A percentile compares a stretch with the other conserved stretches of the same genome.
These are phyloP conservation scores for Kalmusia sp. DNA, from an alignment of 2,329 filamentous ascomycete species.

Conservation along the genomic window DNA sequence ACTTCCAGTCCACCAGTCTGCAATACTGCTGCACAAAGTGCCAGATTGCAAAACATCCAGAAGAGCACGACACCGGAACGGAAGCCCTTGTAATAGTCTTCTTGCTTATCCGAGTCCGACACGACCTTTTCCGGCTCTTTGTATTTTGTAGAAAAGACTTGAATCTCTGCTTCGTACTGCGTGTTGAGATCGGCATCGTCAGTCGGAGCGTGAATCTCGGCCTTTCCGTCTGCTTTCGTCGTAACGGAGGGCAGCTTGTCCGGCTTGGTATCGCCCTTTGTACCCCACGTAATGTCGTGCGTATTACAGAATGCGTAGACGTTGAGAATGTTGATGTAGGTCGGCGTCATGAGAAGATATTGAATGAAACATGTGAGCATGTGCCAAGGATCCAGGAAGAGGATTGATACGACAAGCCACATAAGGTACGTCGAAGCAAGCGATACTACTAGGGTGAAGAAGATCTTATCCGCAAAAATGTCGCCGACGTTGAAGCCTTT, in stretches of 20 bases:
- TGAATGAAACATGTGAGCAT: slow-evolving; percentile 95
- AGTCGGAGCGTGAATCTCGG: slow-evolving; percentile 83
- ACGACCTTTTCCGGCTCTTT: slow-evolving; percentile 72
- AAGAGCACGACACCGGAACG: slow-evolving; percentile 87
- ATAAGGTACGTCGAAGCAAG: slow-evolving; percentile 91
- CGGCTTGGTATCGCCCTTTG: slow-evolving; percentile 95
- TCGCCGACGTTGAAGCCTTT: slow-evolving; percentile 73
- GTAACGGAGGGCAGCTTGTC: slow-evolving; percentile 88
- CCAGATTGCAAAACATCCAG: slow-evolving; percentile 98
- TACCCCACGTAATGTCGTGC: slow-evolving; percentile 97
- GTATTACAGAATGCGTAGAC: slow-evolving; percentile 99
- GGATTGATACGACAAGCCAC: slow-evolving; percentile 87
- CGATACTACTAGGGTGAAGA: slow-evolving; percentile 93
- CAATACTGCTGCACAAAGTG: slow-evolving; percentile 82
- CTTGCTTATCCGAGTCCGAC: slow-evolving; percentile 77
- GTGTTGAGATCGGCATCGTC: slow-evolving; percentile 95
- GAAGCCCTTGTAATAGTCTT: slow-evolving; percentile 98
- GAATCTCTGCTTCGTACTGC: slow-evolving; percentile 87
- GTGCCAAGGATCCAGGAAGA: slow-evolving; percentile 99
- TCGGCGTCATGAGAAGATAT: slow-evolving; percentile 93
- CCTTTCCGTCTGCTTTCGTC: slow-evolving; percentile 93
- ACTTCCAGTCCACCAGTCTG: slow-evolving; percentile 81
- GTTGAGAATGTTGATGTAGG: slow-evolving; percentile 98
- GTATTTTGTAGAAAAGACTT: slow-evolving; percentile 75
- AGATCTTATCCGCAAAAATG: slow-evolving; percentile 85